Evolutionary conservation across 495 filamentous ascomycete genomes (phyloP).

Genomic region (Podospora comata): DNA sequence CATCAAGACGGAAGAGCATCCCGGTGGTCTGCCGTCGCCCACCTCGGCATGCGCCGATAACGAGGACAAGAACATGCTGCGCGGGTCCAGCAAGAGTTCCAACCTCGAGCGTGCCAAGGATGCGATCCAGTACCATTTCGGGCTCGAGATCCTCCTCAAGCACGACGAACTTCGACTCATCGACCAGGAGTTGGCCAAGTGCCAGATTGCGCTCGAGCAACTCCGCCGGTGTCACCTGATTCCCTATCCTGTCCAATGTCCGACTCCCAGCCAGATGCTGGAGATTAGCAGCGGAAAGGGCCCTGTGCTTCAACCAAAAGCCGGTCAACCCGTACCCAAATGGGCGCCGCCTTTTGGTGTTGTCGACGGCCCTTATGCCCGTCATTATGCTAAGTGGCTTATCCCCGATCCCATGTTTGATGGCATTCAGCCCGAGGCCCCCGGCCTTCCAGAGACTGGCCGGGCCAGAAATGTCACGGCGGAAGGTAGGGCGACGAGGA

Average conservation of each 20-base stretch:
- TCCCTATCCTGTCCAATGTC: slow-evolving; percentile 69
- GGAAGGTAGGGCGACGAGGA: slow-evolving; percentile 72
- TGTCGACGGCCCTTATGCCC: slow-evolving; percentile 83
- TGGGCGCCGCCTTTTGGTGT: slow-evolving; percentile 83
- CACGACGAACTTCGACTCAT: slow-evolving; percentile 91
- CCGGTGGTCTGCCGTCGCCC: slow-evolving; percentile 34
- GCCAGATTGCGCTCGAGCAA: slow-evolving; percentile 92
- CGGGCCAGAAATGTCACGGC: slow-evolving; percentile 41
- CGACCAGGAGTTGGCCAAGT: slow-evolving; percentile 94
- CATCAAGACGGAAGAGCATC: slow-evolving; percentile 36
- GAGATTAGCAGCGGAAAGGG: slow-evolving; percentile 71
- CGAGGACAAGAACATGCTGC: slow-evolving; percentile 22
- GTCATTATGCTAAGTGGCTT: slow-evolving; percentile 93
- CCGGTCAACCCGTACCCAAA: slow-evolving; percentile 58
- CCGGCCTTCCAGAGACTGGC: slow-evolving; percentile 34
- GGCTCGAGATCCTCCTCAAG: slow-evolving; percentile 88
- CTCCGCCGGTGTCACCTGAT: slow-evolving; percentile 86
- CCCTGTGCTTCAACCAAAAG: slow-evolving; percentile 54
- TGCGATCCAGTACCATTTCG: slow-evolving; percentile 78
- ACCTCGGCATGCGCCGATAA: slow-evolving; percentile 28
- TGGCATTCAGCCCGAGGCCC: slow-evolving; percentile 49
- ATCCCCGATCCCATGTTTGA: slow-evolving; percentile 87
- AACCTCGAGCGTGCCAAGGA: slow-evolving; percentile 55
- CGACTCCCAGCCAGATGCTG: slow-evolving; percentile 57
- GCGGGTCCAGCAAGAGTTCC: slow-evolving; percentile 17